Base-by-base conservation (phyloP, 225 moss, liverwort and hornwort genomes). In the Straminergon stramineum region DNA sequence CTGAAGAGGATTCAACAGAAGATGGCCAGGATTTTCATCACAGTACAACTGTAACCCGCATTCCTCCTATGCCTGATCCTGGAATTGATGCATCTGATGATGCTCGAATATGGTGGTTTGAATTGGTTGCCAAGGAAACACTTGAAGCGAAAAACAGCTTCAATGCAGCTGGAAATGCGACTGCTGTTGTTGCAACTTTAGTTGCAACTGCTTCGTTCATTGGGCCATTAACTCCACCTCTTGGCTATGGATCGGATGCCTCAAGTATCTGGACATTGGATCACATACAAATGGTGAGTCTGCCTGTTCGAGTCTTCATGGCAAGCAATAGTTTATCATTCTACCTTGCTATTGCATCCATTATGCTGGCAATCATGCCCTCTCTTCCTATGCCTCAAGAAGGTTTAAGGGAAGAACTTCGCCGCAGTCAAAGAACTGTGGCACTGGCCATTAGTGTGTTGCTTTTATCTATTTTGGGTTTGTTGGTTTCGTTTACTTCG, bases 321-420 rank as follows among this genome's bases (percentile, higher is more conserved):
- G 88, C n/a, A 28, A 88, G 82, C 79, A 82, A 73, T n/a, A 73
- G 82, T 62, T 21, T 88, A 2, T 88, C 88, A 6, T 88, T 88
- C 58, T 88, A 82, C 27, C 74, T 88, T 62, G 82, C 82, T 13
- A 82, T 88, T 53, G 88, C 88, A 21, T 51, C 82, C 31, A 62
- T 88, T 23, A 74, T 88, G 82, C 39, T 82, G 82, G 82, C 73
- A 8, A 73, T 74, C 82, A 82, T 88, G 82, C 82, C 88, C 4
- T 88, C 88, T 11, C 88, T 88, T 82, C 88, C 82, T 0, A 88
- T 88, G 82, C 88, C 88, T 52, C 82, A 88, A 31, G 88, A 88
- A 71, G 82, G 88, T 15, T 58, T 87, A 37, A 37, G 87, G 24
- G 87, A 87, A 43, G 80, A 87, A 24, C 87, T 87, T 67, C 65